These are phyloP conservation scores for Xylaria multiplex DNA, from an alignment of 2,329 filamentous ascomycete species.

Conservation along the genomic window DNA sequence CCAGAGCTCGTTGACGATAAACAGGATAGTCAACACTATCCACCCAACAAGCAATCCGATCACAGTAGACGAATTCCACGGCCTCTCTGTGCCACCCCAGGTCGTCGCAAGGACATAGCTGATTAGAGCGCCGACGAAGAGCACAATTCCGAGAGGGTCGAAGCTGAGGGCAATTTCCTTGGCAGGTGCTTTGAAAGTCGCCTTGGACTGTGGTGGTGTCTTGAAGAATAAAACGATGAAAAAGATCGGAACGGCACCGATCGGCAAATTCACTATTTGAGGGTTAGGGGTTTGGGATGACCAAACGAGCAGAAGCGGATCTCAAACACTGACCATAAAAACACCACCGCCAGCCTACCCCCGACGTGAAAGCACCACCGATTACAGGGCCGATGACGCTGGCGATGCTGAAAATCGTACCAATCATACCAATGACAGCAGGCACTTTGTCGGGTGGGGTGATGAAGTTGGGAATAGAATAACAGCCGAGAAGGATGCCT, in stretches of 20 bases:
- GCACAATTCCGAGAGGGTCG: conserved; percentile 41
- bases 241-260: conserved; percentile 44
- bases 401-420: conserved; percentile 47
- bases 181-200: conserved; percentile 9
- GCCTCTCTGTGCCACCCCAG: conserved; percentile 48
- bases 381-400: conserved; percentile 48
- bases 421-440: conserved; percentile 47
- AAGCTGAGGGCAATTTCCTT: conserved; percentile 40
- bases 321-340: conserved; percentile 40
- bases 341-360: conserved; percentile 50
- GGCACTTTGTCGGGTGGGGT: conserved; percentile 47
- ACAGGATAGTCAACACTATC: conserved; percentile 52
- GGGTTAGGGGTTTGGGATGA: too few species aligned
- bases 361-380: conserved; percentile 49
- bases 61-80: conserved; percentile 29
- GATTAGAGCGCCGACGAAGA: conserved; percentile 41
- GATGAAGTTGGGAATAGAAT: conserved; percentile 44
- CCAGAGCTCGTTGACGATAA: conserved; percentile 52
- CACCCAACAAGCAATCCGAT: conserved; percentile 56
- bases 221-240: conserved; percentile 45
- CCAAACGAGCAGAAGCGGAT: too few species aligned
- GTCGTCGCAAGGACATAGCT: conserved; percentile 46
- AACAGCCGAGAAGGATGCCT: conserved; percentile 50
- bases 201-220: conserved; percentile 37
- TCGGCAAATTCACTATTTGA: conserved; percentile 47